Evolutionary conservation across 2,329 filamentous ascomycete species (phyloP), one percentile per base, ranked within the genome.

Genomic region (Colletotrichum shisoi): DNA sequence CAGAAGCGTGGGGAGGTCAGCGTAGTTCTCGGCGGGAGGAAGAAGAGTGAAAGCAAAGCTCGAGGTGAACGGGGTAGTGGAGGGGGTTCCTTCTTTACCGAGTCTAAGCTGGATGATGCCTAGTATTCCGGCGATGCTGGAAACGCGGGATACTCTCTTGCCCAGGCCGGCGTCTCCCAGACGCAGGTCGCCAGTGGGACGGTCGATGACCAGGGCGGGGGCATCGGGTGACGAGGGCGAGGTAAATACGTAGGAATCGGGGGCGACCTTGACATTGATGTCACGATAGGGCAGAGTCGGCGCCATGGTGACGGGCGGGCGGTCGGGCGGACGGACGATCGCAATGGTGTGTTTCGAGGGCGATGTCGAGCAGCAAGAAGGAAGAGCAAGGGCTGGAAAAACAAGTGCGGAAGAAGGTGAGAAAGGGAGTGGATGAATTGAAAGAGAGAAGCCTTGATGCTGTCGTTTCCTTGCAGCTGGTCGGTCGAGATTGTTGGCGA

Each of bases 171-270:
- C 90, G 85, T 97, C 91, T 74, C 89, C 91, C 67, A 99, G 84
- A 69, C 93, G 88, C 59, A 98, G 81, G 79, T 98, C 94, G 69
- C 95, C 95, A 15, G 93, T 95, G 11, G 95, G 95, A 61, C 95
- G 88, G 75, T 98, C 95, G 71, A 99, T 87, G 15, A 97, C 88
- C 58, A 99, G 85, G 11, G 93, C 92, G 15, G 92, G 93, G 34
- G 94, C 91, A 79, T 94, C 89, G 69, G 94, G 93, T 3, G 93
- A 94, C 0, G 95, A 98, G 34, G 95, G 95, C 34, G 95, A 99
- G 45, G 92, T 94, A 80, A 99, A 99, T 73, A 93, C 92, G 84
- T 99, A 99, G 76, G 95, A 91, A 74, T 94, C 92, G 73, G 92
- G 85, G 59, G 94, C 93, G 71, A 93, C 91, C 79, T 96, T 93